phyloP scores from a whole-genome alignment of 345 rosid species.

The Dipteronia dyeriana region DNA sequence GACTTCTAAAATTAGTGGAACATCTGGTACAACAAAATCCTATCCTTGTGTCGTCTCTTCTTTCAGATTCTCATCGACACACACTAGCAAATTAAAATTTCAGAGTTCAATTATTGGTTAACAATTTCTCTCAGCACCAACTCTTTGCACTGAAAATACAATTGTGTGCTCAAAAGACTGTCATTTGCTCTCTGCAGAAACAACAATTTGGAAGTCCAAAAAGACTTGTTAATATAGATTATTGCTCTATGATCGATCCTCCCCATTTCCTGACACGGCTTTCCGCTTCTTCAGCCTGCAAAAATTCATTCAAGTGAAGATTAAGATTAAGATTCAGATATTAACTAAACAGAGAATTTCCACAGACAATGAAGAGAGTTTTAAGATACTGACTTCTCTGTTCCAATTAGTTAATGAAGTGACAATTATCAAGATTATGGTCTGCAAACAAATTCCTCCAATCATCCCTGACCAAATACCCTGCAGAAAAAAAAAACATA shows the following conservation, averaged over 20 bases:
- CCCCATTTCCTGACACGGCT: conserved; percentile 82
- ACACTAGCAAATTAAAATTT: neutral
- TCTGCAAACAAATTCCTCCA: conserved; percentile 78
- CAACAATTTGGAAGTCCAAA: neutral
- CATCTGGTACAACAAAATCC: neutral
- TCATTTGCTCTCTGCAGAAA: no score
- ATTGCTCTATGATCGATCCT: conserved; percentile 46
- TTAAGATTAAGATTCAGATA: neutral
- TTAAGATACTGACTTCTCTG: conserved; percentile 55
- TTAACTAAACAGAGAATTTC: neutral
- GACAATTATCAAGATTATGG: conserved; percentile 58
- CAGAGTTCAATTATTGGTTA: neutral
- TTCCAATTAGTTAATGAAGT: conserved; percentile 76
- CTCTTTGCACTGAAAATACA: neutral
- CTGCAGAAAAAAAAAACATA: conserved; percentile 35
- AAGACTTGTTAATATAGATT: neutral
- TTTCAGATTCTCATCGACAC: neutral
- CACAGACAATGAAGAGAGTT: neutral
- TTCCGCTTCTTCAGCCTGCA: conserved; percentile 77
- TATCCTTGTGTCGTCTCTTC: neutral
- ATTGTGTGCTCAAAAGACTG: no score
- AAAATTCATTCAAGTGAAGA: conserved; percentile 7
- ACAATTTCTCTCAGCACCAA: neutral
- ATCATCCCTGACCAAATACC: conserved; percentile 99
- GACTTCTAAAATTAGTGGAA: neutral